A percentile compares a stretch with the other conserved stretches of the same genome.
Evolutionary conservation across 257 asterid species (phyloP).

Genomic region (Gynochthodes officinalis): DNA sequence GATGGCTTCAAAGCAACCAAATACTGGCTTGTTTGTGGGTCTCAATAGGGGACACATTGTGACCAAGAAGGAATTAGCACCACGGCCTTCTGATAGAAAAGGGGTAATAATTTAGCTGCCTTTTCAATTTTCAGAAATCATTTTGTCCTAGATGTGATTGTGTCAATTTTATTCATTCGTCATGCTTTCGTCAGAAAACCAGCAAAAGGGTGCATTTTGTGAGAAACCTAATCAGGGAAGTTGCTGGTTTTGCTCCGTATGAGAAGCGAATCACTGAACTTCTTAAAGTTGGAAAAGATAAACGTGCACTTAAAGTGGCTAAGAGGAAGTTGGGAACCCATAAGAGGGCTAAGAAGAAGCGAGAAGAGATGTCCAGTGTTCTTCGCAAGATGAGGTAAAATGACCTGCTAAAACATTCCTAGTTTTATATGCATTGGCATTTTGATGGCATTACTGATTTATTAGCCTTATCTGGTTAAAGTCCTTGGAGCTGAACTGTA

Average conservation of each 20-base stretch:
- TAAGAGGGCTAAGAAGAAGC: slow-evolving; percentile 56
- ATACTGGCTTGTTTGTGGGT: slow-evolving; percentile 48
- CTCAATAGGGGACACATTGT: slow-evolving; percentile 53
- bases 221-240: slow-evolving; percentile 46
- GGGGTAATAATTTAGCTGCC: slow-evolving; percentile 29
- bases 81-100: slow-evolving; percentile 55
- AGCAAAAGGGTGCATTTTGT: slow-evolving; percentile 47
- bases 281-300: slow-evolving; percentile 54
- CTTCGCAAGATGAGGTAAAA: slow-evolving; percentile 49
- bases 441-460: neutral
- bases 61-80: slow-evolving; percentile 54
- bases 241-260: slow-evolving; percentile 57
- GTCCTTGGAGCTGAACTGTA: neutral
- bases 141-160: neutral
- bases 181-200: slow-evolving; percentile 33
- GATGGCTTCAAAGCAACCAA: slow-evolving; percentile 55
- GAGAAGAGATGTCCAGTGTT: slow-evolving; percentile 54
- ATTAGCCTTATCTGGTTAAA: neutral
- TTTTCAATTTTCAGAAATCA: neutral
- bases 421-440: neutral
- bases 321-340: slow-evolving; percentile 55
- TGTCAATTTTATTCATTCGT: no score
- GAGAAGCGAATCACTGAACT: slow-evolving; percentile 54
- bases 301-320: slow-evolving; percentile 48
- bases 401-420: neutral